Conservation (phyloP, 768 basidiomycete species). For the Boletus vinaceobasis region DNA sequence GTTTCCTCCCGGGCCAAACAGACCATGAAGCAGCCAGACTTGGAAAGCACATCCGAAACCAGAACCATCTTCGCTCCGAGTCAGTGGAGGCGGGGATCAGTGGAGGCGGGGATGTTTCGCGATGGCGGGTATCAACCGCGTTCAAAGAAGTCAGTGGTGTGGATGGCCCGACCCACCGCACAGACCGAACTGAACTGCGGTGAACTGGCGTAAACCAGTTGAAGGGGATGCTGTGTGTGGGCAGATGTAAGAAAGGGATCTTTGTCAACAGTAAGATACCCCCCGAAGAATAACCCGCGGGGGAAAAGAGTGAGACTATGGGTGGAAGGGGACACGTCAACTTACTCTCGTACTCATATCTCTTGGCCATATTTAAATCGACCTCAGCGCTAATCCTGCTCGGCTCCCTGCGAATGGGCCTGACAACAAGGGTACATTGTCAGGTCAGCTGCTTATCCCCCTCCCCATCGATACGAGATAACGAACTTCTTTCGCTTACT, state of each 20-base stretch:
- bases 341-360: background rate
- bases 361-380: background rate
- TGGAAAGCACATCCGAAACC: background rate
- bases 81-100: too few relatives aligned
- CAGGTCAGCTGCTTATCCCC: background rate
- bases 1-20: too few relatives aligned
- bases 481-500: constrained; percentile 7
- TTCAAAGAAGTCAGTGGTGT: too few relatives aligned
- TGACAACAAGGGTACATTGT: background rate
- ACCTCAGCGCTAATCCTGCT: background rate
- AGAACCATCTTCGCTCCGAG: background rate
- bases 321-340: background rate
- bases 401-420: background rate
- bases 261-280: too few relatives aligned
- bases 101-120: too few relatives aligned
- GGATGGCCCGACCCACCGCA: too few relatives aligned
- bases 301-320: too few relatives aligned
- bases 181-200: background rate
- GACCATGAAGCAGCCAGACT: background rate
- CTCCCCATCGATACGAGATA: background rate
- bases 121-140: too few relatives aligned
- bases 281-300: too few relatives aligned
- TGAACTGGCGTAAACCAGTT: background rate
- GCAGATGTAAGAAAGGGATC: too few relatives aligned
- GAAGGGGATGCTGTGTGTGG: too few relatives aligned